Base-by-base conservation (phyloP, 768 basidiomycete genomes). In the Leccinum subgranulosum region DNA sequence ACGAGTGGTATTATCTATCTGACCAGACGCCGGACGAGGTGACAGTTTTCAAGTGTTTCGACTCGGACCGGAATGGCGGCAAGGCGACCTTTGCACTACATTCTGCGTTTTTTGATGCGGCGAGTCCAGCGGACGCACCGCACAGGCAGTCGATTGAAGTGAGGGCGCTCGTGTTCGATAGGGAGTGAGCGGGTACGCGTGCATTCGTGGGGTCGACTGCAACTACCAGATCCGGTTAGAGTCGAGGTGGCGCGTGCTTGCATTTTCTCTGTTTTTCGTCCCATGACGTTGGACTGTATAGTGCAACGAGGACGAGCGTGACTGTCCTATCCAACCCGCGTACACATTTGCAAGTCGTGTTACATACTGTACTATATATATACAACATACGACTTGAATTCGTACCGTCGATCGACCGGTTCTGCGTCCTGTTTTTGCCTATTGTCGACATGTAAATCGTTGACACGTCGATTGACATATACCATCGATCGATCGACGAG, bases 1-100 rank as follows among this genome's bases (percentile, higher is more conserved):
- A 31, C 62, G 57, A 59, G 63, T 77, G 74, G 76, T 74, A 74
- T 58, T 75, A 75, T 64, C 55, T 78, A 45, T 60, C 70, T 6
- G 63, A 74, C 53, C 73, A 74, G 68, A 73, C 67, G 1, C 75
- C 75, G 7, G 73, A 75, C 11, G 77, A 77, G 62, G 69, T 74
- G 51, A 67, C 64, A 7, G 60, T 77, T 11, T 72, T 78, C 69
- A 77, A 77, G 66, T 76, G 78, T 61, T 79, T 69, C 52, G 77
- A 79, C 59, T 77, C 76, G 36, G 71, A 73, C 55, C 61, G 56
- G 43, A 65, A 70, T 50, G 12, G 14, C 1, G 33, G 33, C 0
- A 68, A 69, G 61, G 74, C 76, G 25, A 59, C 66, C 21, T 58
- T 76, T 49, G 74, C 74, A 6, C 74, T 75, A 27, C 77, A 79